A percentile compares a stretch with the other conserved stretches of the same genome.
phyloP scores from a whole-genome alignment of 2,329 filamentous ascomycete species.

The Microsporum ferrugineum region DNA sequence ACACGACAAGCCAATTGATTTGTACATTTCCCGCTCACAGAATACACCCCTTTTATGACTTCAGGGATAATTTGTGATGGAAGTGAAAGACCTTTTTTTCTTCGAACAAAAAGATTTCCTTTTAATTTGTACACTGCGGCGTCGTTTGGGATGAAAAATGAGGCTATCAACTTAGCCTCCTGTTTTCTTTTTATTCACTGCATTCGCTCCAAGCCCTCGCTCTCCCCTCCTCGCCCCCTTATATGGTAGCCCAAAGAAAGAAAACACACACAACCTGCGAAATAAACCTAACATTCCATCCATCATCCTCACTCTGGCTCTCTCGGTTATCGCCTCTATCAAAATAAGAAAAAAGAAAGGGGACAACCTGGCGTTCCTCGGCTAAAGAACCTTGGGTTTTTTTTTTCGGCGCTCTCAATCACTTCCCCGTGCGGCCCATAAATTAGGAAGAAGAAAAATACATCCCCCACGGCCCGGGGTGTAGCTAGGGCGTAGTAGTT shows the following conservation, averaged over 20 bases:
- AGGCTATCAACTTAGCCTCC: slow-evolving; percentile 29
- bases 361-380: background rate
- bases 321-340: background rate
- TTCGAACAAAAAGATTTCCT: slow-evolving; percentile 10
- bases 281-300: background rate
- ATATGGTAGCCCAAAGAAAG: slow-evolving; percentile 30
- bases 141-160: slow-evolving; percentile 30
- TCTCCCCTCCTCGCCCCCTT: slow-evolving; percentile 17
- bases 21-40: slow-evolving; percentile 16
- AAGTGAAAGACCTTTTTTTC: slow-evolving; percentile 9
- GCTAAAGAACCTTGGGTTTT: too few relatives aligned
- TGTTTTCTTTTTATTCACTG: slow-evolving; percentile 23
- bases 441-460: background rate
- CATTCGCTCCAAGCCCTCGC: slow-evolving; percentile 25
- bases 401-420: too few relatives aligned
- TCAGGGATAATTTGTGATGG: slow-evolving; percentile 14
- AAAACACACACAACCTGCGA: background rate
- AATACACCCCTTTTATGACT: slow-evolving; percentile 14
- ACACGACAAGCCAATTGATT: slow-evolving; percentile 31
- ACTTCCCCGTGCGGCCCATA: background rate
- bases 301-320: background rate
- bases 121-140: slow-evolving; percentile 24
- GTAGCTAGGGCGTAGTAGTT: too few relatives aligned
- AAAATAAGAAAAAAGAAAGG: background rate
- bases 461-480: background rate